Conservation (phyloP, 108 stramenopile species). For the Pseudonitzschia pungens region DNA sequence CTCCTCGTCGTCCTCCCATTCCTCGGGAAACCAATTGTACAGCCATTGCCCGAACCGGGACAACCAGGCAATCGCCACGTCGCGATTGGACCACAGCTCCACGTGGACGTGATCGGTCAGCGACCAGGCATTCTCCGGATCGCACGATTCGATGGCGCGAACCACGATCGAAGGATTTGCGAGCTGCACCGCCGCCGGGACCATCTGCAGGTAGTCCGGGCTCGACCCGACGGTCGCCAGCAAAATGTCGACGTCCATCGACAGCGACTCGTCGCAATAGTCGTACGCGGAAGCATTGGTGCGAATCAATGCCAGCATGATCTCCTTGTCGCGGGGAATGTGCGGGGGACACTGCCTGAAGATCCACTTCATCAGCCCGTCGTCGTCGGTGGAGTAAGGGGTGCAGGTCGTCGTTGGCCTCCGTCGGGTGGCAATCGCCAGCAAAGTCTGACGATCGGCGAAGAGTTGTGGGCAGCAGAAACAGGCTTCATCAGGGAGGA, state of each 20-base stretch:
- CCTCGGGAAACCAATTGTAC: constrained; percentile 19
- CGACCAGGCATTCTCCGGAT: constrained; percentile 5
- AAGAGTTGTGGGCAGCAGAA: no score
- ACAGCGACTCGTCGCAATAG: constrained; percentile 29
- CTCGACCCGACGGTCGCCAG: constrained; percentile 31
- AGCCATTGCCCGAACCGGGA: constrained; percentile 25
- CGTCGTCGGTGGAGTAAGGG: background rate
- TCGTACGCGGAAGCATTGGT: constrained; percentile 24
- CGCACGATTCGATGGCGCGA: constrained; percentile 15
- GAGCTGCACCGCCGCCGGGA: constrained; percentile 13
- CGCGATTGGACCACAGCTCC: constrained; percentile 25
- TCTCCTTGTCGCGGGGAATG: constrained; percentile 32
- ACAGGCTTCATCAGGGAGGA: no score
- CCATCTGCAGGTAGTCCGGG: constrained; percentile 3
- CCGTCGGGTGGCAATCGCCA: no score
- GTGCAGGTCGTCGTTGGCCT: no score
- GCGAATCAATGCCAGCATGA: constrained; percentile 39
- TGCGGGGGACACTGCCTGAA: constrained; percentile 15
- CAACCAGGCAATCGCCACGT: constrained; percentile 30
- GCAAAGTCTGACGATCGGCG: no score
- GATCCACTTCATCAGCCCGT: constrained; percentile 12
- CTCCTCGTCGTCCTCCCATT: constrained; percentile 29
- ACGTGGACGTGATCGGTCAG: constrained; percentile 18
- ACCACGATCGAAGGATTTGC: constrained; percentile 26
- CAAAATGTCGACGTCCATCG: constrained; percentile 36